Evolutionary conservation across 805 yeast species (phyloP), one percentile per base, ranked within the genome.

Genomic region (Myxozyma udenii): DNA sequence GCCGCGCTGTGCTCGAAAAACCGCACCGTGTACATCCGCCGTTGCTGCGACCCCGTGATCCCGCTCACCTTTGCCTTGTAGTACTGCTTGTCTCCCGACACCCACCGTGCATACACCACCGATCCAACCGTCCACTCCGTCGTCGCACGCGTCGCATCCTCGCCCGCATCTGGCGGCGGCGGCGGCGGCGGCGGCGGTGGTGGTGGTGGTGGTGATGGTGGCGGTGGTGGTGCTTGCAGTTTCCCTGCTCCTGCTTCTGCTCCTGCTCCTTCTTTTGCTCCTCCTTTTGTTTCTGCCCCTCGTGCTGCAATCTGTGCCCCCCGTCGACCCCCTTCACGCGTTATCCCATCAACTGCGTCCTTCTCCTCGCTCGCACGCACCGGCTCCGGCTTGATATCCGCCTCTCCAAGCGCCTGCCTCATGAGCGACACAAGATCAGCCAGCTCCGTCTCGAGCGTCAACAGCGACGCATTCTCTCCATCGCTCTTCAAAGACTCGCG

Each of bases 361-460:
- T 30, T 14, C 11, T 30, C 11, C 14, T 30, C 33, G 33, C 14
- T 30, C 33, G 33, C 33, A 11, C 33, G 33, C 12, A 11, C 33
- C 33, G 11, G 33, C 11, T 14, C n/a, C n/a, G n/a, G n/a, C n/a
- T n/a, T n/a, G n/a, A n/a, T n/a, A n/a, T n/a, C n/a, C n/a, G n/a
- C n/a, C n/a, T 45, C 40, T 12, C 38, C 40, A 4, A 36, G 35
- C 12, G 47, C 41, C 18, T 33, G 21, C 44, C 18, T 53, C 36
- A 68, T 48, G 44, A 67, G 61, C 4, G 44, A 53, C 16, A 69
- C 57, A 39, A 69, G 55, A 22, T 66, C 67, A 12, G 41, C 30
- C 21, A 69, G 61, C 57, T 69, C 73, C 1, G 25, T 26, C 41
- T 61, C 63, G 35, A 68, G 60, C 6, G 51, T 60, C 14, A 42